These are phyloP conservation scores for Aulographum hederae DNA, from an alignment of 2,329 filamentous ascomycete genomes.

Conservation along the genomic window DNA sequence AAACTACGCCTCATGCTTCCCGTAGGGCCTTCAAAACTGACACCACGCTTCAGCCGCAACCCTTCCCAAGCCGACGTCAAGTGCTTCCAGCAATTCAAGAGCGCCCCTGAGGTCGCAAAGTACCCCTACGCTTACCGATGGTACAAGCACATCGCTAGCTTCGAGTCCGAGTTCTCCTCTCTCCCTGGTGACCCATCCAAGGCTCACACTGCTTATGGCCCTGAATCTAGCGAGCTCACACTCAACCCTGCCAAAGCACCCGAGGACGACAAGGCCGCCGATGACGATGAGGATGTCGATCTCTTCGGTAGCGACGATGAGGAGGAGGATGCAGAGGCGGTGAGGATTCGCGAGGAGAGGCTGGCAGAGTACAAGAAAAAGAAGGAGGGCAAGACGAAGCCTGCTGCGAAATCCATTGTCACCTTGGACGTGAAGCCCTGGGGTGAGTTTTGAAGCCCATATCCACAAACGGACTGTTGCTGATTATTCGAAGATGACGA, in stretches of 20 bases:
- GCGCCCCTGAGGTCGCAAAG: slow-evolving; percentile 61
- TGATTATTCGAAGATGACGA: slow-evolving; percentile 52
- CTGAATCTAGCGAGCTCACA: slow-evolving; percentile 58
- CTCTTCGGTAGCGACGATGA: slow-evolving; percentile 88
- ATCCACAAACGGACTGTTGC: neutral
- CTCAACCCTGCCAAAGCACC: slow-evolving; percentile 76
- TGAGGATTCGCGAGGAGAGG: slow-evolving; percentile 68
- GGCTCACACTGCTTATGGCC: slow-evolving; percentile 79
- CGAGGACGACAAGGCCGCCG: slow-evolving; percentile 39
- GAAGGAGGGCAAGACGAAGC: slow-evolving; percentile 88
- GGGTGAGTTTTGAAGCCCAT: slow-evolving; percentile 46
- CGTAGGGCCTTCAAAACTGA: neutral
- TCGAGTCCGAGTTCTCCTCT: slow-evolving; percentile 78
- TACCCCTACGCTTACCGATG: slow-evolving; percentile 90
- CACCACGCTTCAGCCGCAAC: slow-evolving; percentile 26
- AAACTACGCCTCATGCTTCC: slow-evolving; percentile 5
- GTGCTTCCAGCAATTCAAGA: slow-evolving; percentile 75
- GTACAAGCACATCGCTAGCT: slow-evolving; percentile 97
- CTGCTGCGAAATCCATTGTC: slow-evolving; percentile 86
- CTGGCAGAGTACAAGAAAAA: slow-evolving; percentile 90
- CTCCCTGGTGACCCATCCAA: slow-evolving; percentile 84
- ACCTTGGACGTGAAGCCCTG: slow-evolving; percentile 96
- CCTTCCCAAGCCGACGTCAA: slow-evolving; percentile 93
- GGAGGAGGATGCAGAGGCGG: slow-evolving; percentile 82
- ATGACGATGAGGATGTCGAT: slow-evolving; percentile 73